These are phyloP conservation scores for Trichoderma koningiopsis DNA, from an alignment of 2,329 filamentous ascomycete species.

Conservation along the genomic window DNA sequence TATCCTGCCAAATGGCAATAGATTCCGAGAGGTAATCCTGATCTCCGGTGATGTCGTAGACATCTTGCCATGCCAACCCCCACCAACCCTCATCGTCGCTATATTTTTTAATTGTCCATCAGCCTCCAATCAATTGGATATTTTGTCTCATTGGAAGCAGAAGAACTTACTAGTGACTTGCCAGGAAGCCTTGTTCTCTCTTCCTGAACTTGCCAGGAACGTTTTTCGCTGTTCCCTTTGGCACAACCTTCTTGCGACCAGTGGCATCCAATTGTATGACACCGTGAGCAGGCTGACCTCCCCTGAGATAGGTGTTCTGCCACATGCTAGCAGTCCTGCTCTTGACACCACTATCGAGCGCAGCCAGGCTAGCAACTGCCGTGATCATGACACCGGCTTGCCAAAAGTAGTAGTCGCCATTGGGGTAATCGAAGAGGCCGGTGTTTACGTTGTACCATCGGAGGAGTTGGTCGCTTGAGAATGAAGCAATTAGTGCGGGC, in stretches of 20 bases:
- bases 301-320: neutral
- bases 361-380: neutral
- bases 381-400: neutral
- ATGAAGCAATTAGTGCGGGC: neutral
- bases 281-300: neutral
- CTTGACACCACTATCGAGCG: neutral
- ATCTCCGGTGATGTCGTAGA: slow-evolving; percentile 54
- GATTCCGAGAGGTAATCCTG: slow-evolving; percentile 53
- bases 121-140: neutral
- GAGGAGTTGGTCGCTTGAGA: neutral
- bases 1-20: slow-evolving; percentile 56
- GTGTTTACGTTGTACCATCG: neutral
- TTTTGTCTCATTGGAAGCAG: neutral
- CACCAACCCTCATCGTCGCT: slow-evolving; percentile 61
- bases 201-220: neutral
- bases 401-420: slow-evolving; percentile 1
- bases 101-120: neutral
- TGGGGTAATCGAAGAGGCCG: neutral
- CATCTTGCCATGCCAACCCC: slow-evolving; percentile 59
- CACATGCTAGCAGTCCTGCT: neutral
- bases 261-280: neutral
- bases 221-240: neutral
- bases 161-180: neutral
- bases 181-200: neutral
- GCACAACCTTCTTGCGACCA: neutral